Conservation (phyloP, 352 stramenopile genomes). For the Phytophthora nicotianae region DNA sequence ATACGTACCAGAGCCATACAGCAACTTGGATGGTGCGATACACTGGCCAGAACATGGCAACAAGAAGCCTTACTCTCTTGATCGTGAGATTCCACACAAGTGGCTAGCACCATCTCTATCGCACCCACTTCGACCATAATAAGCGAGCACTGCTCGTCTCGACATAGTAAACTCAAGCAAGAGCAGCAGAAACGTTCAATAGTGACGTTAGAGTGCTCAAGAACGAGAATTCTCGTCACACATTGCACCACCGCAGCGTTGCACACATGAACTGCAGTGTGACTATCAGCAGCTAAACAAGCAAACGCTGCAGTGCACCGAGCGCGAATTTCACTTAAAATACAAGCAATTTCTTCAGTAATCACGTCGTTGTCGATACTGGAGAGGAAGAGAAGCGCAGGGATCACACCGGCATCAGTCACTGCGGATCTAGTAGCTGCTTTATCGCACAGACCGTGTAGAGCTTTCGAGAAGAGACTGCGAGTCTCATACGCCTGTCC, state of each 20-base stretch:
- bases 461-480: constrained; percentile 66
- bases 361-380: constrained; percentile 16
- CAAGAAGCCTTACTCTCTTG: constrained; percentile 72
- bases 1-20: constrained; percentile 54
- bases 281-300: constrained; percentile 58
- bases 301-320: constrained; percentile 68
- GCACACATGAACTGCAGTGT: constrained; percentile 43
- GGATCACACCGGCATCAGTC: constrained; percentile 55
- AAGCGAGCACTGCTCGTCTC: constrained; percentile 65
- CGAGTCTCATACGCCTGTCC: constrained; percentile 53
- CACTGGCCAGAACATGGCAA: constrained; percentile 76
- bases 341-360: background rate
- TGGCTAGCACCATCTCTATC: constrained; percentile 61
- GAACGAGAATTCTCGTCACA: constrained; percentile 54
- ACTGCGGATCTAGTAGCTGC: constrained; percentile 51
- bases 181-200: constrained; percentile 78
- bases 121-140: constrained; percentile 57
- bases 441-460: constrained; percentile 73
- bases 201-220: constrained; percentile 55
- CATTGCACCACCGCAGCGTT: constrained; percentile 59
- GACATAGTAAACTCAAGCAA: constrained; percentile 72
- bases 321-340: constrained; percentile 57
- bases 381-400: constrained; percentile 62
- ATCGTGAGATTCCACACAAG: constrained; percentile 66
- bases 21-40: constrained; percentile 72